Percentiles rank a stretch among this genome's conserved stretches.
Evolutionary conservation across 2,329 filamentous ascomycete species (phyloP).

Genomic region (Aspergillus sergii): DNA sequence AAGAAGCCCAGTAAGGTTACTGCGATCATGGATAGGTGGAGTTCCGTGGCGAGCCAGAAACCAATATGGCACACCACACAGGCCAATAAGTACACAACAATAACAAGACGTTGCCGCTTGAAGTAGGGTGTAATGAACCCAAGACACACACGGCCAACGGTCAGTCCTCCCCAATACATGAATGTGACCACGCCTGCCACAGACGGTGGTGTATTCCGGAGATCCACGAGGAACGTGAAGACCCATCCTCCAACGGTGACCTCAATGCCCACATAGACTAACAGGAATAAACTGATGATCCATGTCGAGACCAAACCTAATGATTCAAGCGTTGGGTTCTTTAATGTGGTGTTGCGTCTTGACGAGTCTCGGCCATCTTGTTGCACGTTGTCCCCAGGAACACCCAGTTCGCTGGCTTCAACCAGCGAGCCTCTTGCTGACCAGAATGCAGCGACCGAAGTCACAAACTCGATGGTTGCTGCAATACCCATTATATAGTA

Average conservation of each 20-base stretch:
- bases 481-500: constrained; percentile 71
- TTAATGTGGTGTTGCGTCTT: background rate
- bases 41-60: constrained; percentile 77
- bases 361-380: background rate
- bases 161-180: constrained; percentile 79
- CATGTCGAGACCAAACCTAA: constrained; percentile 57
- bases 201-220: constrained; percentile 60
- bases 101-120: constrained; percentile 65
- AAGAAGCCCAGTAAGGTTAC: constrained; percentile 74
- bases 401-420: background rate
- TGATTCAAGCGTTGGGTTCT: constrained; percentile 25
- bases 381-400: background rate
- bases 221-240: constrained; percentile 78
- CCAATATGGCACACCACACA: constrained; percentile 67
- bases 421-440: constrained; percentile 13
- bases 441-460: constrained; percentile 20
- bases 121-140: constrained; percentile 72
- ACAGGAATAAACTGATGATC: constrained; percentile 68
- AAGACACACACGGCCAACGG: constrained; percentile 68
- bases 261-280: constrained; percentile 74
- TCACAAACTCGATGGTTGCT: constrained; percentile 59
- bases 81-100: constrained; percentile 63
- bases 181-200: constrained; percentile 65
- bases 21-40: constrained; percentile 70
- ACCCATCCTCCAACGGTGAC: constrained; percentile 79